Evolutionary conservation across 345 rosid species (phyloP).

Genomic region (Chamaenerion angustifolium): DNA sequence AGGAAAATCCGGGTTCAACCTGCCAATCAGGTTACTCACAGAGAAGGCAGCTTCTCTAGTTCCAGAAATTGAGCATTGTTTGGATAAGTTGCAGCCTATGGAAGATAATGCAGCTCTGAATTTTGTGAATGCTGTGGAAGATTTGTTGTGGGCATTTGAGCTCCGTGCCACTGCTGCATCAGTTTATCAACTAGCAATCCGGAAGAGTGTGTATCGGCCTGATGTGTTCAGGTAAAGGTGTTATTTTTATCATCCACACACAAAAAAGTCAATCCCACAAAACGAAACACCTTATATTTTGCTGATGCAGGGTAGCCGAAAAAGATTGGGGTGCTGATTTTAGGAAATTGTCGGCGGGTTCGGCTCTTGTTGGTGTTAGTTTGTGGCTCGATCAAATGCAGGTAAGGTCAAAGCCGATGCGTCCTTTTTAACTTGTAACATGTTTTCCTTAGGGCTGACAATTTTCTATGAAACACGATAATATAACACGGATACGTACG

Average conservation of each 20-base stretch:
- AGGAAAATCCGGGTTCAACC: conserved; percentile 56
- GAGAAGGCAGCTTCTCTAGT: conserved; percentile 44
- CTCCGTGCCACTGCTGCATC: conserved; percentile 85
- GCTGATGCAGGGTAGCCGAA: conserved; percentile 68
- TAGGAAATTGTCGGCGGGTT: conserved; percentile 84
- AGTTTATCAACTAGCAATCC: conserved; percentile 76
- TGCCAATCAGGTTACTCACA: conserved; percentile 70
- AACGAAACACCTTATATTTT: too few relatives aligned
- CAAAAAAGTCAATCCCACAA: too few relatives aligned
- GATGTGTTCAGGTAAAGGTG: conserved; percentile 61
- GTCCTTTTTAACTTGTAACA: too few relatives aligned
- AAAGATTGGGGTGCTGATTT: conserved; percentile 96
- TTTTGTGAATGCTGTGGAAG: conserved; percentile 72
- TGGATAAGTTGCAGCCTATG: conserved; percentile 47
- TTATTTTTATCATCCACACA: not conserved
- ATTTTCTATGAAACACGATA: too few relatives aligned
- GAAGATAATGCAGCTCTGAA: conserved; percentile 84
- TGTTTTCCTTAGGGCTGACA: too few relatives aligned
- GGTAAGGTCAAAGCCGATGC: conserved; percentile 37
- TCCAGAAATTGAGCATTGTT: conserved; percentile 52
- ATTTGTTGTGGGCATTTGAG: conserved; percentile 90
- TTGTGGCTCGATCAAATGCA: conserved; percentile 96
- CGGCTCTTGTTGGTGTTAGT: conserved; percentile 88
- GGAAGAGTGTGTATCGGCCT: conserved; percentile 52
- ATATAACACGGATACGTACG: too few relatives aligned